phyloP scores from a whole-genome alignment of 208 protist genomes.

The Strigomonas culicis region DNA sequence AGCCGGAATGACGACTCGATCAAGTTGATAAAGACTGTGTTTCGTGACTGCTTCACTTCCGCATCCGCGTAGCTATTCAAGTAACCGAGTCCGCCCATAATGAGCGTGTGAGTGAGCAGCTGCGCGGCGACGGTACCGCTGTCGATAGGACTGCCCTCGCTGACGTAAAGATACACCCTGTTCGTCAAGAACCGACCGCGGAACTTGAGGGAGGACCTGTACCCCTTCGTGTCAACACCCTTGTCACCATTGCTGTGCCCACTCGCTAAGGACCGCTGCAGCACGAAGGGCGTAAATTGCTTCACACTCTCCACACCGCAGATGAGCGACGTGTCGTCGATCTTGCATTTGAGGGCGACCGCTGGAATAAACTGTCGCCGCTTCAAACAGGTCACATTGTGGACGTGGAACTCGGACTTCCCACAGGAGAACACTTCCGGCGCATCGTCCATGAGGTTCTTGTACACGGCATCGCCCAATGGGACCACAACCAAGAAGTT shows the following conservation, averaged over 20 bases:
- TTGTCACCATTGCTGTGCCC: neutral
- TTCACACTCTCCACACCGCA: conserved; percentile 35
- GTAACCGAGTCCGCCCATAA: conserved; percentile 70
- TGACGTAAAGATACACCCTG: conserved; percentile 64
- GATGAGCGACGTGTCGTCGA: conserved; percentile 53
- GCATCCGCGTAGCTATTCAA: conserved; percentile 49
- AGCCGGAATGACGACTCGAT: conserved; percentile 68
- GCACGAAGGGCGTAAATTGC: conserved; percentile 4
- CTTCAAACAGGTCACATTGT: conserved; percentile 42
- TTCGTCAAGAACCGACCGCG: conserved; percentile 43
- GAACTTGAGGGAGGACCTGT: conserved; percentile 27
- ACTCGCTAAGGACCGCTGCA: neutral
- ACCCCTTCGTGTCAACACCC: neutral
- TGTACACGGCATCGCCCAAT: conserved; percentile 77
- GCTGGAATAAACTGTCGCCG: conserved; percentile 71
- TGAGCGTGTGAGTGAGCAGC: conserved; percentile 32
- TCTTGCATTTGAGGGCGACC: conserved; percentile 64
- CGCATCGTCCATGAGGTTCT: conserved; percentile 62
- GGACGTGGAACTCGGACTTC: conserved; percentile 37
- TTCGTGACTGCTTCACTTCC: conserved; percentile 42
- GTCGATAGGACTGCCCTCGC: conserved; percentile 47
- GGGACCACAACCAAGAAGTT: conserved; percentile 78
- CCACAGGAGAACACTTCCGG: conserved; percentile 43
- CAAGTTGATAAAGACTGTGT: conserved; percentile 42
- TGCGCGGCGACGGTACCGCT: conserved; percentile 12